A percentile compares a stretch with the other conserved stretches of the same genome.
These are phyloP conservation scores for Tillandsia fasciculata DNA, from an alignment of 176 grass and related monocot genomes.

Conservation along the genomic window DNA sequence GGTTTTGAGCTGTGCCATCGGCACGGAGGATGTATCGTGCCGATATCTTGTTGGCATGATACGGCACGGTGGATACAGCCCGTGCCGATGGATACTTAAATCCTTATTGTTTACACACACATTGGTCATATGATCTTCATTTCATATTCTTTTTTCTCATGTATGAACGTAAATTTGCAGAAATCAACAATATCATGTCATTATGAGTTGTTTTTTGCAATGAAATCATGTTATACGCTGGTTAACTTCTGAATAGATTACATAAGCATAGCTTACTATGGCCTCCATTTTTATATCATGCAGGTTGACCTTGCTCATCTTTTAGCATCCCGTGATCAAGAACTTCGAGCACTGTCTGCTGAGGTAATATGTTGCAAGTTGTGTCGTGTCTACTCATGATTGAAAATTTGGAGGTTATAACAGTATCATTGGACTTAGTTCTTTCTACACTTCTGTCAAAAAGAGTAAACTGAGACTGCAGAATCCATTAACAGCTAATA, in stretches of 20 bases:
- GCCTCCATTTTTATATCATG: conserved; percentile 20
- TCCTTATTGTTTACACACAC: too few species aligned
- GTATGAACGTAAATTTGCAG: background rate
- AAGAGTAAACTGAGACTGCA: too few species aligned
- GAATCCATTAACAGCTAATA: too few species aligned
- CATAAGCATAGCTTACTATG: background rate
- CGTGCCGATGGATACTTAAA: too few species aligned
- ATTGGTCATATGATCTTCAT: too few species aligned
- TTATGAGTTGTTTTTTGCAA: background rate
- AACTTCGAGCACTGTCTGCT: conserved; percentile 77
- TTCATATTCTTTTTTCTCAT: too few species aligned
- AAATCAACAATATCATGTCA: background rate
- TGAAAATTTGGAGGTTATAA: background rate
- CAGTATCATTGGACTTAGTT: background rate
- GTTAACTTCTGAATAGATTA: too few species aligned
- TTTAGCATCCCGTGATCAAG: conserved; percentile 93
- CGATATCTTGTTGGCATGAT: too few species aligned
- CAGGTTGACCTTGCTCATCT: conserved; percentile 97
- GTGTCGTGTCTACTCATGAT: background rate
- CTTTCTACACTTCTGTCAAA: too few species aligned
- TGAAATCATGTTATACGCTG: background rate
- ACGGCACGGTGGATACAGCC: too few species aligned
- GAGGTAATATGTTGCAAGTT: conserved; percentile 49
- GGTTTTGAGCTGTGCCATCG: too few species aligned
- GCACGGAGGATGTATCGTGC: too few species aligned